These are phyloP conservation scores for Murraya paniculata DNA, from an alignment of 345 rosid species.

Conservation along the genomic window DNA sequence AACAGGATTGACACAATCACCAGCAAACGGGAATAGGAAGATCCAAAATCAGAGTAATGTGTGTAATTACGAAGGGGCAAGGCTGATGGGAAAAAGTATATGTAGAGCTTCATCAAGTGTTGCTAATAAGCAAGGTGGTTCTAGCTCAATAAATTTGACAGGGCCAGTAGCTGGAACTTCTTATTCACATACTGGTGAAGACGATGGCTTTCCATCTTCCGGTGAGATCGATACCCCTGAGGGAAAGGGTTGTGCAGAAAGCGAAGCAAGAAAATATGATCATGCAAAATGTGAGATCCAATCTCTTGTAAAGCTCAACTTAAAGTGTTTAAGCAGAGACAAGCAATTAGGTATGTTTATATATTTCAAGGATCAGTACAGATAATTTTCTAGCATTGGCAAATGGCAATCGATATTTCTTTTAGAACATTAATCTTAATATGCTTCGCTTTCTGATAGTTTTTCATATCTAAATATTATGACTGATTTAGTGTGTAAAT, in stretches of 20 bases:
- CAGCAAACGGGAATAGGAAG: constrained; percentile 8
- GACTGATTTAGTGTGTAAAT: background rate
- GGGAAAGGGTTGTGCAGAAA: constrained; percentile 6
- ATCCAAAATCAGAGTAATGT: constrained; percentile 7
- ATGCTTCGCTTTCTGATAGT: too few relatives aligned
- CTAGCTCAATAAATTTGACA: constrained; percentile 5
- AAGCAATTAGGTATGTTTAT: constrained; percentile 42
- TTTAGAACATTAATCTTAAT: background rate
- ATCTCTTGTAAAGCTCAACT: constrained; percentile 55
- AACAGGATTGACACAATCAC: constrained; percentile 5
- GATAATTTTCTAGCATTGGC: background rate
- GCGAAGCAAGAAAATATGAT: constrained; percentile 18
- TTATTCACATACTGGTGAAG: constrained; percentile 7
- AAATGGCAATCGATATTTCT: background rate
- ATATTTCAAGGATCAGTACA: background rate
- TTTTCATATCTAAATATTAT: background rate
- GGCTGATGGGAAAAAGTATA: background rate
- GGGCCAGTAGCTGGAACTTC: constrained; percentile 14
- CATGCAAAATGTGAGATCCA: constrained; percentile 48
- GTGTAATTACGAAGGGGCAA: background rate
- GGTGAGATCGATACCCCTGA: background rate
- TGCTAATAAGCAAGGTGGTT: constrained; percentile 7
- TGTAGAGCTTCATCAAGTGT: constrained; percentile 1
- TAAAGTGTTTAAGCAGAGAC: constrained; percentile 44
- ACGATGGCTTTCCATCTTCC: constrained; percentile 2